Evolutionary conservation across 495 filamentous ascomycete species (phyloP), one percentile per base, ranked within the genome.

Genomic region (Copromyces sp.): DNA sequence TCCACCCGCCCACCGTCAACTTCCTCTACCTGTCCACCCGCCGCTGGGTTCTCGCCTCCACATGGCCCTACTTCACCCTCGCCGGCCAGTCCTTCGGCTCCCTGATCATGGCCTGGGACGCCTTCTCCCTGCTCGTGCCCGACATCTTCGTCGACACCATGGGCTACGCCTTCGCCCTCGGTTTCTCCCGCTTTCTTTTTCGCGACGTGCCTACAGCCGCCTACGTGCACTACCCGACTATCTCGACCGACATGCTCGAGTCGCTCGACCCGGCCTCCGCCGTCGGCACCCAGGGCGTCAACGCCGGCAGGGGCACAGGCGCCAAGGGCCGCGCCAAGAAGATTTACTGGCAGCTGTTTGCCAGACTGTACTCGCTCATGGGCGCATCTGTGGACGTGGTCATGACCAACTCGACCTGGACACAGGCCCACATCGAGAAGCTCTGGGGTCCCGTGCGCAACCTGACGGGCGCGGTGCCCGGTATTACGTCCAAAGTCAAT

Each of bases 201-300:
- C 90, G 87, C 1, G 79, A 82, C 16, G 89, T 98, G 24, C 94
- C 96, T 4, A 96, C 93, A 3, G 93, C 87, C 41, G 95, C 95
- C 16, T 99, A 99, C 78, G 94, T 99, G 3, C 95, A 99, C 81
- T 99, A 98, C 79, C 95, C 95, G 7, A 98, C 95, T 65, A 99
- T 99, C 68, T 97, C 94, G 6, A 99, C 95, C 40, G 96, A 99
- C 80, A 99, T 99, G 95, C 90, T 99, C 7, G 86, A 85, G 47
- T 93, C 93, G 24, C 89, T 99, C 12, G 87, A 93, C 72, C 87
- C 92, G 16, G 79, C 81, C 38, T 83, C 83, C 11, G 44, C 76
- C 12, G 86, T 82, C 32, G 90, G 87, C n/a, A 81, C 84, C 9
- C 89, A 94, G 73, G 95, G 94, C 6, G 83, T 95, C 69, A 94